A percentile compares a stretch with the other conserved stretches of the same genome.
Conservation (phyloP, 2,329 filamentous ascomycete genomes). For the Trichoderma polysporum region DNA sequence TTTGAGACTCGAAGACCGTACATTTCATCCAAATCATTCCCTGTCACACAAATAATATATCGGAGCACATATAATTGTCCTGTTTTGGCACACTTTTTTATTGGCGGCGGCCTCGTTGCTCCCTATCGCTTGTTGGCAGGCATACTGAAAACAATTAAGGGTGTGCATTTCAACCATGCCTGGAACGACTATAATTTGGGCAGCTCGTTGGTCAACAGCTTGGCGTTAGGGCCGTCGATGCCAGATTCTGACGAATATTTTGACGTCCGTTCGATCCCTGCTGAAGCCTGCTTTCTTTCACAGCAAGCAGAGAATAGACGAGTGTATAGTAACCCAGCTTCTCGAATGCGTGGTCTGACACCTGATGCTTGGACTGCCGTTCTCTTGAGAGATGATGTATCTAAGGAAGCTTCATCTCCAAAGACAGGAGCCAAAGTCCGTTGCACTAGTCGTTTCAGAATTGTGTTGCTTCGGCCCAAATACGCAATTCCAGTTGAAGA, state of each 20-base stretch:
- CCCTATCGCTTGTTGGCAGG: not conserved
- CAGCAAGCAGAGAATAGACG: not conserved
- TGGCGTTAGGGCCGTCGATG: not conserved
- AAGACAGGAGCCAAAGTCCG: not conserved
- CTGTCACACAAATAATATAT: not conserved
- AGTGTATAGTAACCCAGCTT: not conserved
- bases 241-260: no score
- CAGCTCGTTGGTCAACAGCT: not conserved
- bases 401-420: not conserved
- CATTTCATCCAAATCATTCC: not conserved
- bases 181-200: not conserved
- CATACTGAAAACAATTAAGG: not conserved
- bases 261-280: not conserved
- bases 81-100: not conserved
- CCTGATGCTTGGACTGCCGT: constrained; percentile 9
- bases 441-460: not conserved
- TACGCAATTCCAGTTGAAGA: not conserved
- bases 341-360: not conserved
- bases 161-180: not conserved
- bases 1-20: not conserved
- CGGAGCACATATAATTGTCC: not conserved
- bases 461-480: constrained; percentile 1
- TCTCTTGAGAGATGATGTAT: not conserved
- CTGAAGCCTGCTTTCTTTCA: not conserved
- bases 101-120: not conserved